These are phyloP conservation scores for Daldinia grandis DNA, from an alignment of 495 filamentous ascomycete species.

Conservation along the genomic window DNA sequence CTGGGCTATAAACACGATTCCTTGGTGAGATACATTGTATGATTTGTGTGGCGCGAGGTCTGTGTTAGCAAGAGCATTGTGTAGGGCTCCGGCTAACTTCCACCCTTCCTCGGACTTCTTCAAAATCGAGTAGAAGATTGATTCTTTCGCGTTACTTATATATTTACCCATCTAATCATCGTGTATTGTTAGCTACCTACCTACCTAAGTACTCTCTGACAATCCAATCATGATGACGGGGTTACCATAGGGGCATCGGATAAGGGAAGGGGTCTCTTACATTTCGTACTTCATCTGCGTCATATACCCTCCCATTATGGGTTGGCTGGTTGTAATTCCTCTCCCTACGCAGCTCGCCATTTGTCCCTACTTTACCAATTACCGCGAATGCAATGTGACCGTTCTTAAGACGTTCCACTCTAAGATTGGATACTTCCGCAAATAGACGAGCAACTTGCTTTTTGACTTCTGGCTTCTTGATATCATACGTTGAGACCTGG, in stretches of 20 bases:
- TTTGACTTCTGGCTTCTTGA: not conserved
- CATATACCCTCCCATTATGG: not conserved
- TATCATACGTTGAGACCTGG: not conserved
- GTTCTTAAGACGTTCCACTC: conserved; percentile 33
- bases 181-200: conserved; percentile 1
- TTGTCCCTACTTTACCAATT: conserved; percentile 22
- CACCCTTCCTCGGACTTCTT: conserved; percentile 22
- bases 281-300: conserved; percentile 17
- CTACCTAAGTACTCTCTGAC: not conserved
- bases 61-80: conserved; percentile 33
- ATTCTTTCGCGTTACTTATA: too few relatives aligned
- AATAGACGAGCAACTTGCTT: conserved; percentile 9
- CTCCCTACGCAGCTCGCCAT: conserved; percentile 15
- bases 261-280: conserved; percentile 25
- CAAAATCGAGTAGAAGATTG: conserved; percentile 44
- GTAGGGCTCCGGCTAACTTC: conserved; percentile 23
- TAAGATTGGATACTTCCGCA: conserved; percentile 21
- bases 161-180: not conserved
- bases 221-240: not conserved
- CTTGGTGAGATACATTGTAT: conserved; percentile 37
- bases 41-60: conserved; percentile 11
- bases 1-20: conserved; percentile 35
- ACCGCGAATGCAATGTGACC: conserved; percentile 39
- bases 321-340: not conserved
- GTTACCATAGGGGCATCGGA: not conserved